These are phyloP conservation scores for Pelagophyceae sp. DNA, from an alignment of 352 stramenopile species.

Conservation along the genomic window DNA sequence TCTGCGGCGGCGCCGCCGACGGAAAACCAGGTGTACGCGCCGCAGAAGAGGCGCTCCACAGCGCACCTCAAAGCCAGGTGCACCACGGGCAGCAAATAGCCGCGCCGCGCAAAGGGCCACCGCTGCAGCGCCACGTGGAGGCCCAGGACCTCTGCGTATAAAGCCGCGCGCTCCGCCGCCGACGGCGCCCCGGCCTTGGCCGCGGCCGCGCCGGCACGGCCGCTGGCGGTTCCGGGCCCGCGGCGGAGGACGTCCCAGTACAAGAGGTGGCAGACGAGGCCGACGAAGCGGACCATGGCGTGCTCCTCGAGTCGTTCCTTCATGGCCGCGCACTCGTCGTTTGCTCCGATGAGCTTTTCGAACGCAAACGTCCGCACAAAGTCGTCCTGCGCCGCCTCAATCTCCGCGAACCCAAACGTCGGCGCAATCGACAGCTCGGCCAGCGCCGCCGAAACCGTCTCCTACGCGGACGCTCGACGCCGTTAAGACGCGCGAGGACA, in stretches of 20 bases:
- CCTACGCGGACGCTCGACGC: too few species aligned
- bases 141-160: neutral
- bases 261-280: neutral
- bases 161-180: neutral
- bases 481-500: too few species aligned
- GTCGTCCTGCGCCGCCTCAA: neutral
- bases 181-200: neutral
- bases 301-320: neutral
- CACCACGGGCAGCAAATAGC: neutral
- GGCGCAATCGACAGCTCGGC: neutral
- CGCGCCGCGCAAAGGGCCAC: neutral
- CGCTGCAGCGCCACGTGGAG: neutral
- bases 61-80: neutral
- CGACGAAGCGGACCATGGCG: neutral
- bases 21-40: neutral
- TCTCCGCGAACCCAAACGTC: neutral
- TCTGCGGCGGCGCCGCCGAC: neutral
- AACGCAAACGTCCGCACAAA: neutral
- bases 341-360: neutral
- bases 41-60: neutral
- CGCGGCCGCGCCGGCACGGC: neutral
- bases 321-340: neutral
- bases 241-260: neutral
- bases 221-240: too few species aligned
- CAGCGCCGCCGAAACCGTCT: neutral